Evolutionary conservation across 164 flowering plant species (phyloP), one percentile per base, ranked within the genome.

Genomic region (Protea cynaroides): DNA sequence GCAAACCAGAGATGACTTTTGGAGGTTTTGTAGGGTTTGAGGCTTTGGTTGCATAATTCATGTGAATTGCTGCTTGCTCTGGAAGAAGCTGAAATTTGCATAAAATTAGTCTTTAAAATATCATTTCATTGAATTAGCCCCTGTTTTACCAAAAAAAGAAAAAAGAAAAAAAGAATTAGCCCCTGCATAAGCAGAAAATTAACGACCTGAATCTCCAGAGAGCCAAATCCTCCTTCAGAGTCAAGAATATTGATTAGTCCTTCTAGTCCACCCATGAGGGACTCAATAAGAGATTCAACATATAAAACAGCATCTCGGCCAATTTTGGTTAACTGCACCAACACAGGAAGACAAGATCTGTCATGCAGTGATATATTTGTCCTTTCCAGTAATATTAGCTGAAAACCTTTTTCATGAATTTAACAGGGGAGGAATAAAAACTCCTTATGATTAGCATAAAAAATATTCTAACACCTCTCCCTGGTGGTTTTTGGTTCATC

Each of bases 221-320:
- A 81, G 62, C 99, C 99, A 85, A 94, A 86, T 65, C 99, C 97
- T 62, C 99, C 97, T 71, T 94, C 99, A 23, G 99, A 91, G 67
- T 92, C 97, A 66, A 94, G 96, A 72, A 94, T 94, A 74, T 94
- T 94, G 52, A 94, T 86, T 61, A 94, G 72, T 23, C 99, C 99
- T 77, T 94, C 99, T 77, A 94, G 71, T 71, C 99, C 99, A 66
- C 99, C 99, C 97, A 94, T 92, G 71, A 94, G 85, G 47, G 97
- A 91, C 72, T 94, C 99, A 69, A 94, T 86, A 40, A 94, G 93
- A 63, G 97, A 94, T 58, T 94, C 99, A 53, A 94, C 99, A 77
- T 94, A 94, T 53, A 85, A 74, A 62, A 94, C 92, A 54, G 99
- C 93, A 84, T 94, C 99, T 59, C 99, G 84, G 23, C 99, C 99